Conservation (phyloP, 257 asterid species). For the Osmanthus fragrans region DNA sequence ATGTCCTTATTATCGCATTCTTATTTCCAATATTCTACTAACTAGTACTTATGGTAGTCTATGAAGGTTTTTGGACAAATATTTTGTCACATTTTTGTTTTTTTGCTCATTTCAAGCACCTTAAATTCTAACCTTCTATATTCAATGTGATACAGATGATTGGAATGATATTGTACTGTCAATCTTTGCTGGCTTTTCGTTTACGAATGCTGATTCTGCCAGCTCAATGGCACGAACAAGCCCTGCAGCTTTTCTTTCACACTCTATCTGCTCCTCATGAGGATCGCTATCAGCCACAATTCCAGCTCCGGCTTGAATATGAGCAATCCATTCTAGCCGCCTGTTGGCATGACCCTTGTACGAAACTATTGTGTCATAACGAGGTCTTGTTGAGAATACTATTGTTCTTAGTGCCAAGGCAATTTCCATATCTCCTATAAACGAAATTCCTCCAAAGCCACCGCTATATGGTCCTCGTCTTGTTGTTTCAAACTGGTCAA, state of each 20-base stretch:
- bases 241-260: conserved; percentile 75
- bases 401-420: conserved; percentile 76
- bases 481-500: conserved; percentile 63
- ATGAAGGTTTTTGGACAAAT: too few relatives aligned
- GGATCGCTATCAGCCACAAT: conserved; percentile 84
- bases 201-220: conserved; percentile 76
- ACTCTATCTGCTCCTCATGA: conserved; percentile 73
- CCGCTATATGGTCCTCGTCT: conserved; percentile 92
- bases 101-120: too few relatives aligned
- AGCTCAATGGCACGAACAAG: conserved; percentile 75
- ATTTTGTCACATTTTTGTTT: too few relatives aligned
- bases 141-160: too few relatives aligned
- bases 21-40: too few relatives aligned
- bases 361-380: conserved; percentile 66
- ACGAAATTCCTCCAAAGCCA: conserved; percentile 89
- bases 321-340: conserved; percentile 84
- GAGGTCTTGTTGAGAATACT: conserved; percentile 57
- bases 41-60: too few relatives aligned
- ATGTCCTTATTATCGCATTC: too few relatives aligned
- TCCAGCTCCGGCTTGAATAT: conserved; percentile 91
- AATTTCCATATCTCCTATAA: conserved; percentile 77
- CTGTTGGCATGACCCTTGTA: conserved; percentile 39
- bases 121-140: too few relatives aligned
- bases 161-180: too few relatives aligned
- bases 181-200: neutral